Evolutionary conservation across 1,139 yeast species (phyloP).

Genomic region (Saccharomycopsis crataegensis): DNA sequence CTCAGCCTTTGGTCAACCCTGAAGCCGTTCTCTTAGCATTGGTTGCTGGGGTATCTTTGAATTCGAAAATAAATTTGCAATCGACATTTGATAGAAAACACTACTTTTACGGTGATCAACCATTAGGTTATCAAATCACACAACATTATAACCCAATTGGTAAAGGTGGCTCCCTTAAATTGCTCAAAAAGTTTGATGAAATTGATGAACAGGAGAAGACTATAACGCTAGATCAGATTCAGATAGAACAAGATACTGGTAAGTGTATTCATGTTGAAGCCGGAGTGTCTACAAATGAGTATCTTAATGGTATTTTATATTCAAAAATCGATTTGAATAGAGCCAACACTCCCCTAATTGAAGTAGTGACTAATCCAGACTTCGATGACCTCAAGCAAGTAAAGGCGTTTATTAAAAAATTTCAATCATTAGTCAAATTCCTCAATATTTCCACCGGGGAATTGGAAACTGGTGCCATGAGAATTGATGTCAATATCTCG

Average conservation of each 20-base stretch:
- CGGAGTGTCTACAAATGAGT: constrained; percentile 23
- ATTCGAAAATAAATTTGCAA: constrained; percentile 46
- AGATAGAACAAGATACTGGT: constrained; percentile 93
- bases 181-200: constrained; percentile 49
- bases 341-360: constrained; percentile 80
- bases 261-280: constrained; percentile 56
- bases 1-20: constrained; percentile 77
- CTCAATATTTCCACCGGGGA: constrained; percentile 80
- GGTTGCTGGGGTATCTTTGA: constrained; percentile 64
- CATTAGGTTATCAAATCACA: constrained; percentile 91
- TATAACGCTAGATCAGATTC: constrained; percentile 64
- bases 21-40: constrained; percentile 69
- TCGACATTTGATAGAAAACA: constrained; percentile 89
- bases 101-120: constrained; percentile 94
- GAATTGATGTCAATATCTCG: constrained; percentile 90
- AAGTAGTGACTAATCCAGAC: constrained; percentile 88
- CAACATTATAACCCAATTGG: constrained; percentile 85
- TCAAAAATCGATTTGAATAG: constrained; percentile 71
- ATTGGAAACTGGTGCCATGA: constrained; percentile 87
- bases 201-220: constrained; percentile 34
- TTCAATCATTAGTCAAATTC: constrained; percentile 62
- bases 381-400: constrained; percentile 63
- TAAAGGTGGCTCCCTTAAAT: constrained; percentile 46
- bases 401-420: constrained; percentile 70
- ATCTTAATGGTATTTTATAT: not conserved